These are phyloP conservation scores for Rhinocladiella mackenziei DNA, from an alignment of 2,329 filamentous ascomycete species.

Conservation along the genomic window DNA sequence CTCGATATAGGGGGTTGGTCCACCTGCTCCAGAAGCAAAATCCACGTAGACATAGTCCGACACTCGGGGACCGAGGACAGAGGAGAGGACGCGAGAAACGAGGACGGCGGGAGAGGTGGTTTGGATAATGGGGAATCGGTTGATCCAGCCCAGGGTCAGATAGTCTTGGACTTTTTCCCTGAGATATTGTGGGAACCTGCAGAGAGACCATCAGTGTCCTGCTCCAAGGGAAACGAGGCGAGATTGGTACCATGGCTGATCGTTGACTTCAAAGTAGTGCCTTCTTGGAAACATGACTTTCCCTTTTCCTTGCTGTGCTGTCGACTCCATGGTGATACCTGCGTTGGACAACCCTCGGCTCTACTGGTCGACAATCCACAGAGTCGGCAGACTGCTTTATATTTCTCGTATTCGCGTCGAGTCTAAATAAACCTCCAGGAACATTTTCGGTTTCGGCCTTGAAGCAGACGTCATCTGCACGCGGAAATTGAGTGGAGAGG, in stretches of 20 bases:
- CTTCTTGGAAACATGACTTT: slow-evolving; percentile 19
- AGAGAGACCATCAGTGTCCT: slow-evolving; percentile 7
- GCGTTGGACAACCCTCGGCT: no score
- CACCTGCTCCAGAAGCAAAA: slow-evolving; percentile 71
- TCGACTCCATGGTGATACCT: no score
- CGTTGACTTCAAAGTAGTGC: slow-evolving; percentile 65
- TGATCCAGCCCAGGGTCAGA: slow-evolving; percentile 61
- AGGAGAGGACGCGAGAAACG: slow-evolving; percentile 55
- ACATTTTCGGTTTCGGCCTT: no score
- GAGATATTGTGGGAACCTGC: slow-evolving; percentile 63
- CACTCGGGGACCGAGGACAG: slow-evolving; percentile 47
- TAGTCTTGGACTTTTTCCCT: slow-evolving; percentile 56
- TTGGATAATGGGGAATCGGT: slow-evolving; percentile 56
- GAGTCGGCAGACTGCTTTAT: no score
- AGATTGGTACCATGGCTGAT: slow-evolving; percentile 57
- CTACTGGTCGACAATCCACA: no score
- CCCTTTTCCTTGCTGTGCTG: neutral
- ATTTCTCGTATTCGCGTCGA: no score
- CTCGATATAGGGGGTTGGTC: slow-evolving; percentile 64
- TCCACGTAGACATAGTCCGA: slow-evolving; percentile 63
- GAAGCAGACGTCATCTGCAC: no score
- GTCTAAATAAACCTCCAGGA: no score
- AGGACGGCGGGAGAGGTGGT: slow-evolving; percentile 55
- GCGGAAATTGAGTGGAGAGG: no score
- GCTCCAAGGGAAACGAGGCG: slow-evolving; percentile 3